Conservation (phyloP, 805 yeast genomes). For the Wickerhamomyces mucosus region DNA sequence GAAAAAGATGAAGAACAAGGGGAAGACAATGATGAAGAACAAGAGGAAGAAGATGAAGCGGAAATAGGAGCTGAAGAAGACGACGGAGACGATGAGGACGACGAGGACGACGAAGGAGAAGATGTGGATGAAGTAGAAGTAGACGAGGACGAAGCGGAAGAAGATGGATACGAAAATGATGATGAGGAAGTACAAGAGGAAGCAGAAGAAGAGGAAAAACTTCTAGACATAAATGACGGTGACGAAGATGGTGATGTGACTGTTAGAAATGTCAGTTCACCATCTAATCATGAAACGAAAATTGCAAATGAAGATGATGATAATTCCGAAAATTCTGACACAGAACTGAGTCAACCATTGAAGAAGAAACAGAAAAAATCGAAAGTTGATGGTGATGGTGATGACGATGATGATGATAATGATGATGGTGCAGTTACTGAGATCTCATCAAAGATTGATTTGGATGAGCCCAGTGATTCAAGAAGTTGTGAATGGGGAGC, state of each 20-base stretch:
- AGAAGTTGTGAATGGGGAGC: neutral
- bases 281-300: too few relatives aligned
- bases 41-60: neutral
- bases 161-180: neutral
- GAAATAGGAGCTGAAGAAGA: neutral
- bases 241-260: neutral
- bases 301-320: too few relatives aligned
- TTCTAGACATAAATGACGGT: neutral
- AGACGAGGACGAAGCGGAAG: neutral
- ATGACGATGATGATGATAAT: constrained; percentile 2
- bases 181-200: neutral
- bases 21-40: neutral
- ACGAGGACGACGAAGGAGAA: constrained; percentile 2
- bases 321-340: too few relatives aligned
- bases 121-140: neutral
- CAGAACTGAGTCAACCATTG: too few relatives aligned
- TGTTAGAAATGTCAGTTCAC: too few relatives aligned
- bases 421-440: neutral
- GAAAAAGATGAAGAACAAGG: neutral
- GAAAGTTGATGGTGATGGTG: constrained; percentile 2
- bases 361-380: too few relatives aligned
- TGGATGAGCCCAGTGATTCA: neutral
- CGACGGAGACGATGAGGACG: neutral
- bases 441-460: neutral
- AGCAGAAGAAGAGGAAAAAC: constrained; percentile 1